Percentiles rank a stretch among this genome's conserved stretches.
These are phyloP conservation scores for Prunella vulgaris DNA, from an alignment of 257 asterid species.

Conservation along the genomic window DNA sequence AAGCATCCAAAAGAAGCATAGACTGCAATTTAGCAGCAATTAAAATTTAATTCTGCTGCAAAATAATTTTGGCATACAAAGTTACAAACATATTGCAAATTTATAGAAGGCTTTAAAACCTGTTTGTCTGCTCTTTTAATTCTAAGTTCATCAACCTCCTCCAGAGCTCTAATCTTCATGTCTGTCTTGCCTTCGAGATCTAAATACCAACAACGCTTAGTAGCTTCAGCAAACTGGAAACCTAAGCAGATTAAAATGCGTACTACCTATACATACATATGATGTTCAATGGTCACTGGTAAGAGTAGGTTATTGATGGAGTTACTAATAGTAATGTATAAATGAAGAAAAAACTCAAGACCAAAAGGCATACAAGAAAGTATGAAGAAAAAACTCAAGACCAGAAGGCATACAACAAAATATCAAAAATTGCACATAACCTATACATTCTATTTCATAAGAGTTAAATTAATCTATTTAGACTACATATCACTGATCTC, in stretches of 20 bases:
- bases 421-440: not conserved
- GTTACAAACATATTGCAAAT: not conserved
- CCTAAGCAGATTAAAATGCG: conserved; percentile 3
- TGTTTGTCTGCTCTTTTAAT: conserved; percentile 91
- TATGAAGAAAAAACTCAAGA: not conserved
- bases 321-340: not conserved
- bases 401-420: not conserved
- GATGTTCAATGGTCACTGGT: not conserved
- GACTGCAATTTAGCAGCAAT: conserved; percentile 51
- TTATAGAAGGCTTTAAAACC: conserved; percentile 37
- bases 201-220: conserved; percentile 26
- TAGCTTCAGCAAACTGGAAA: conserved; percentile 11
- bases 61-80: not conserved
- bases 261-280: not conserved
- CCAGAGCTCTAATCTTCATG: conserved; percentile 81
- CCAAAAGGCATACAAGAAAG: too few relatives aligned
- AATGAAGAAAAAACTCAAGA: not conserved
- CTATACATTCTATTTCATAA: not conserved
- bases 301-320: not conserved
- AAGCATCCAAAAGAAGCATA: conserved; percentile 94
- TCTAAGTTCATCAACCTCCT: conserved; percentile 86
- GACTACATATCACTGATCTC: not conserved
- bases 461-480: not conserved
- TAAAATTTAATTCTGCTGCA: conserved; percentile 10
- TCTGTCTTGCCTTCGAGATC: conserved; percentile 97